Base-by-base conservation (phyloP, 768 basidiomycete species). In the Hydnomerulius pinastri region DNA sequence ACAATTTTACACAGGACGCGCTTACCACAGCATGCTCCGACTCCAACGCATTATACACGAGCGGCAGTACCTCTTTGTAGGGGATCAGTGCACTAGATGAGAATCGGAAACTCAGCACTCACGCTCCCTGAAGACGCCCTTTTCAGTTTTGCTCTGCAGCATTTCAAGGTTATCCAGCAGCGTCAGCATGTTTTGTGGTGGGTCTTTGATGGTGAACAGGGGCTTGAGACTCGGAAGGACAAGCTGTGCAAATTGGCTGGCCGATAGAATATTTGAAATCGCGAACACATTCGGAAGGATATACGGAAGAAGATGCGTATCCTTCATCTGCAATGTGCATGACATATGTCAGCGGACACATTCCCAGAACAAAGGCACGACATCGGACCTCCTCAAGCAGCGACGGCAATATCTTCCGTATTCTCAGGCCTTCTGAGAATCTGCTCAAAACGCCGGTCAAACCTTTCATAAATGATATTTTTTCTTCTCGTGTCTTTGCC, bases 171-270 rank as follows among this genome's bases (percentile, higher is more conserved):
- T 96, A 59, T 98, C 94, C 38, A 99, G 69, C 21, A 99, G 71
- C 0, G 93, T 94, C 43, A 98, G 69, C 91, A 98, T 96, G 56
- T 95, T 97, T 69, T 98, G 95, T 0, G 96, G 95, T 15, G 97
- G 96, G 60, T 99, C 97, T 66, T 90, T 93, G 62, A 98, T 74
- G 0, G 74, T 77, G 56, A 99, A 99, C 15, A 99, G 70, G 0
- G 95, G 96, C 62, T 89, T 93, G 29, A 98, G 76, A 59, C 85
- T 88, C 1, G 93, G 92, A 4, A 98, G 74, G 3, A 98, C 94
- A 46, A 80, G 73, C 15, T 76, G 73, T 0, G 87, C 86, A 62
- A 99, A 99, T 61, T 95, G 92, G 12, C 77, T 63, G 4, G 91
- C 79, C 6, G 88, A 82, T 42, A 98, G 73, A 20, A 84, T 77